Percentiles rank a stretch among this genome's conserved stretches.
Evolutionary conservation across 768 basidiomycete species (phyloP).

Genomic region (Aureoboletus auriporus): DNA sequence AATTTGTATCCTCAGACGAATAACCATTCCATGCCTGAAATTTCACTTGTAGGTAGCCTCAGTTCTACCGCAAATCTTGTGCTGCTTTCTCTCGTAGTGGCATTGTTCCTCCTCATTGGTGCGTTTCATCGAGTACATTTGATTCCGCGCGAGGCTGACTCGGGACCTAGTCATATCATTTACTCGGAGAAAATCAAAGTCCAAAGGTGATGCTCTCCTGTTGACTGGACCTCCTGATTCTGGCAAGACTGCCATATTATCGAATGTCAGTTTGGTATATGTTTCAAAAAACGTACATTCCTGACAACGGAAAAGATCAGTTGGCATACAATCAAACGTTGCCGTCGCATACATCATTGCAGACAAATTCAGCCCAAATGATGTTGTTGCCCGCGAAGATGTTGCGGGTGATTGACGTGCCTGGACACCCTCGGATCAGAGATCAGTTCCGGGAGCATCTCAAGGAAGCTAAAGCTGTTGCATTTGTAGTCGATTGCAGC

Average conservation of each 20-base stretch:
- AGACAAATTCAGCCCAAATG: conserved; percentile 57
- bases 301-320: conserved; percentile 35
- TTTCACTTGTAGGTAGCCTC: conserved; percentile 32
- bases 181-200: conserved; percentile 38
- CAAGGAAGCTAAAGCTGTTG: conserved; percentile 56
- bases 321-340: conserved; percentile 60
- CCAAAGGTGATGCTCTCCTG: conserved; percentile 59
- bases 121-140: conserved; percentile 17
- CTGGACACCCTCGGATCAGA: conserved; percentile 81
- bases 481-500: conserved; percentile 78
- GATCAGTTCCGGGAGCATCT: conserved; percentile 70
- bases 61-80: conserved; percentile 35
- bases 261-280: conserved; percentile 46
- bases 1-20: conserved; percentile 9
- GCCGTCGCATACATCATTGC: conserved; percentile 74
- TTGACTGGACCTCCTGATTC: conserved; percentile 73
- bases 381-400: conserved; percentile 39
- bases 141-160: conserved; percentile 13
- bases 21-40: conserved; percentile 30
- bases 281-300: background rate
- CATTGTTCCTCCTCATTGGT: conserved; percentile 43
- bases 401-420: conserved; percentile 65
- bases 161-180: conserved; percentile 43
- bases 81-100: conserved; percentile 41
- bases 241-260: conserved; percentile 78